These are phyloP conservation scores for Amauroascus niger DNA, from an alignment of 2,329 filamentous ascomycete genomes.

Conservation along the genomic window DNA sequence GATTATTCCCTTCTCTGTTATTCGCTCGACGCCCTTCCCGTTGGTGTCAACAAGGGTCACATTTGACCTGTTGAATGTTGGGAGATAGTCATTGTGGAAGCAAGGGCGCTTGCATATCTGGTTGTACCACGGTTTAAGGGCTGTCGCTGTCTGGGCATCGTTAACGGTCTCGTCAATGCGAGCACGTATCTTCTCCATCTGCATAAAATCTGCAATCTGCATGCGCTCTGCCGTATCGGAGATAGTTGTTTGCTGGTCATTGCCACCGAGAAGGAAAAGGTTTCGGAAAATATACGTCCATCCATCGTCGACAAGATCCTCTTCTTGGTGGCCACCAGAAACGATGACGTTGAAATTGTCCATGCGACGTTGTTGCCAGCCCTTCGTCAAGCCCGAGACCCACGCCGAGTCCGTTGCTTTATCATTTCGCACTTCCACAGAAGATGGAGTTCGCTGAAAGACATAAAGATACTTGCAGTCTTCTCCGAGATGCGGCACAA, in stretches of 20 bases:
- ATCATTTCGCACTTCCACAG: conserved; percentile 6
- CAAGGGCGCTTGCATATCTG: conserved; percentile 47
- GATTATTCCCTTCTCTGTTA: conserved; percentile 41
- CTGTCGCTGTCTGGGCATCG: conserved; percentile 43
- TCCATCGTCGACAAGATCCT: background rate
- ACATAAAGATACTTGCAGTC: conserved; percentile 32
- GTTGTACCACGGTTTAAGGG: conserved; percentile 51
- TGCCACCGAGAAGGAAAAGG: conserved; percentile 23
- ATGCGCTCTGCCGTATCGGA: background rate
- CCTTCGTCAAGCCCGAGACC: background rate
- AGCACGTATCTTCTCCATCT: conserved; percentile 38
- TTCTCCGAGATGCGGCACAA: conserved; percentile 32
- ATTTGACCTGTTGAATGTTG: conserved; percentile 48
- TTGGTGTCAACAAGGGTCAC: conserved; percentile 53
- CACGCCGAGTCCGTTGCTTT: background rate
- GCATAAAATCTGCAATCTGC: conserved; percentile 30
- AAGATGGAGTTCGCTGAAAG: conserved; percentile 37
- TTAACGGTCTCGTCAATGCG: conserved; percentile 44
- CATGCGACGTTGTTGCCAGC: conserved; percentile 17
- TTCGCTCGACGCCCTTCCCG: conserved; percentile 42
- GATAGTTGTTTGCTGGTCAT: background rate
- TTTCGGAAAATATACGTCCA: conserved; percentile 7
- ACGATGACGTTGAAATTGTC: conserved; percentile 8
- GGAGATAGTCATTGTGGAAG: conserved; percentile 41
- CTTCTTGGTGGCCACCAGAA: background rate